phyloP scores from a whole-genome alignment of 1,284 basidiomycete genomes.

The Quambalaria eucalypti region DNA sequence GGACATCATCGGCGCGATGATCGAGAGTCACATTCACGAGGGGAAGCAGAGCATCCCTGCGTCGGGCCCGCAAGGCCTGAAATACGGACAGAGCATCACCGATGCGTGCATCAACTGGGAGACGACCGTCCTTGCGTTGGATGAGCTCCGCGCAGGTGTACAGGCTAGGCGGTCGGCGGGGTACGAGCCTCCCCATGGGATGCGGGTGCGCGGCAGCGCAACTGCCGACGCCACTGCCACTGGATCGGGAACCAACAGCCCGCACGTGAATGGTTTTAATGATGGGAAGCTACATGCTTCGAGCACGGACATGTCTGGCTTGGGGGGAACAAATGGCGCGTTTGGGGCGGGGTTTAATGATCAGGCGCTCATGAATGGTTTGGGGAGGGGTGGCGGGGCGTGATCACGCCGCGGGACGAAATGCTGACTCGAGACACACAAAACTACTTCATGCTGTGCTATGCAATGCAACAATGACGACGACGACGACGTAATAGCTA shows the following conservation, averaged over 20 bases:
- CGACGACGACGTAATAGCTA: no score
- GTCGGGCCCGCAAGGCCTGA: conserved; percentile 25
- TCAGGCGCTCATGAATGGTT: neutral
- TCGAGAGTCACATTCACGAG: conserved; percentile 82
- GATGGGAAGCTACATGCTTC: neutral
- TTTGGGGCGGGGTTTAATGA: neutral
- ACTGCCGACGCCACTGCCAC: neutral
- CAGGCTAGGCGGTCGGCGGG: conserved; percentile 15
- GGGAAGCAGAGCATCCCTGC: conserved; percentile 38
- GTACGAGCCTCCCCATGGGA: neutral
- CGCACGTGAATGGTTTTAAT: neutral
- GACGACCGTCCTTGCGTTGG: conserved; percentile 33
- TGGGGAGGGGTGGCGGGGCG: no score
- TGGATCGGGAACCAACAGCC: neutral
- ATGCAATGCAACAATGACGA: no score
- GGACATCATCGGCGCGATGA: conserved; percentile 91
- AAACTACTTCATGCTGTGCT: no score
- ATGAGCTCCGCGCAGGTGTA: conserved; percentile 30
- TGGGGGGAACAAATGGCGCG: neutral
- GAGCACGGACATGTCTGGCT: neutral
- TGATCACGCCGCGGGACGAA: no score
- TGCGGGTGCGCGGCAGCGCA: neutral
- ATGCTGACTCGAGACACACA: no score
- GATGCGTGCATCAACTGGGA: conserved; percentile 44
- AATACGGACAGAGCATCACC: conserved; percentile 38